Conservation (phyloP, 805 yeast genomes). For the Barnettozyma wickerhamii region DNA sequence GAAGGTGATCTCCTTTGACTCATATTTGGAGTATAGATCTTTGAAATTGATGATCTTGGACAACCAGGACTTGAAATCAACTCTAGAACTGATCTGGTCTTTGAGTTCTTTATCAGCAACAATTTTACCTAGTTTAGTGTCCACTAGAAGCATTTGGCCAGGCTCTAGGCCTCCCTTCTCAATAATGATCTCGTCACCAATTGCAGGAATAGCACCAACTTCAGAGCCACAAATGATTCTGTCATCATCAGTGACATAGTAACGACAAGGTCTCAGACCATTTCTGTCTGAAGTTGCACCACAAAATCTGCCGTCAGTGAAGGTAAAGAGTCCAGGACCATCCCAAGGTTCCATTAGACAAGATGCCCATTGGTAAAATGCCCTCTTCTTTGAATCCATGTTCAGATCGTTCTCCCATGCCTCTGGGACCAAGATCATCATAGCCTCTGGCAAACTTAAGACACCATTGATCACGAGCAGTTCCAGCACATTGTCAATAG, state of each 20-base stretch:
- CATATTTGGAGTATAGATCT: conserved; percentile 61
- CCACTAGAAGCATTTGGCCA: conserved; percentile 93
- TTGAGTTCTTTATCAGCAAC: conserved; percentile 93
- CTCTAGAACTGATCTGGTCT: conserved; percentile 68
- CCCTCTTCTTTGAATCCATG: conserved; percentile 89
- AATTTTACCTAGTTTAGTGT: conserved; percentile 86
- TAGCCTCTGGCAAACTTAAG: conserved; percentile 90
- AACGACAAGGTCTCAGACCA: conserved; percentile 97
- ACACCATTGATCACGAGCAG: conserved; percentile 89
- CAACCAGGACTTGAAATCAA: conserved; percentile 93
- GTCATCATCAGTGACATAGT: conserved; percentile 91
- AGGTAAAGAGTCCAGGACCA: conserved; percentile 96
- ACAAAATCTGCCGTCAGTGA: conserved; percentile 96
- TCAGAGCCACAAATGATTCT: conserved; percentile 97
- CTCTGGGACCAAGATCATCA: conserved; percentile 95
- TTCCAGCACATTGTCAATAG: conserved; percentile 93
- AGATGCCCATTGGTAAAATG: conserved; percentile 99
- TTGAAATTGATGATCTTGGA: conserved; percentile 81
- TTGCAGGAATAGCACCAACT: conserved; percentile 86
- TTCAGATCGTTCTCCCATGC: conserved; percentile 89
- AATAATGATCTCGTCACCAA: conserved; percentile 75
- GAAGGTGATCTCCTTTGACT: conserved; percentile 16
- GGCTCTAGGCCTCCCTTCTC: conserved; percentile 95
- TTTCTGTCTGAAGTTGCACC: conserved; percentile 98
- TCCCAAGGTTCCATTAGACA: conserved; percentile 99